Evolutionary conservation across 1,284 basidiomycete genomes (phyloP).

Genomic region (Leccinum huronense): DNA sequence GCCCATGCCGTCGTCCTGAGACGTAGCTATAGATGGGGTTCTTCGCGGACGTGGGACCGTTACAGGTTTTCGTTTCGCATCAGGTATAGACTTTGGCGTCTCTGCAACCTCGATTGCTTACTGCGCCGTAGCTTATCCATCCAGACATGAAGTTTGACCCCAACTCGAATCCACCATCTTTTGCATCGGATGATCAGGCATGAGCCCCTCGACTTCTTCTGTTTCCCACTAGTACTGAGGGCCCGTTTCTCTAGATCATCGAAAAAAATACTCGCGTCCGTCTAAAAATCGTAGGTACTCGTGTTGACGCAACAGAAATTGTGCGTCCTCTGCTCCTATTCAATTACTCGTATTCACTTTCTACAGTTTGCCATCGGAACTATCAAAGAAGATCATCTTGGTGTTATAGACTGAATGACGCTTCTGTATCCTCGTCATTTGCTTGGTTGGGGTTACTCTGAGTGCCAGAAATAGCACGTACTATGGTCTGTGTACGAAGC

Average conservation of each 20-base stretch:
- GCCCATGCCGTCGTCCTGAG: slow-evolving; percentile 4
- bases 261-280: slow-evolving; percentile 92
- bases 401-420: slow-evolving; percentile 63
- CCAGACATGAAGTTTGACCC: slow-evolving; percentile 92
- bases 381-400: slow-evolving; percentile 93
- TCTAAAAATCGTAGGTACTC: slow-evolving; percentile 94
- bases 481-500: not conserved
- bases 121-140: slow-evolving; percentile 72
- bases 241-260: slow-evolving; percentile 59
- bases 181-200: slow-evolving; percentile 86
- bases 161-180: slow-evolving; percentile 89
- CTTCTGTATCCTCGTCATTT: not conserved
- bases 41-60: slow-evolving; percentile 93
- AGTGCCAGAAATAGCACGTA: not conserved
- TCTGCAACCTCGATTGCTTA: slow-evolving; percentile 19
- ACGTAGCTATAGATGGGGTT: slow-evolving; percentile 81
- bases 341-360: slow-evolving; percentile 2
- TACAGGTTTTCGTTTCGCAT: slow-evolving; percentile 90
- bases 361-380: slow-evolving; percentile 86
- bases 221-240: not conserved
- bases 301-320: slow-evolving; percentile 97
- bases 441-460: too few species aligned
- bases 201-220: slow-evolving; percentile 11
- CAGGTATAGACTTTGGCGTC: slow-evolving; percentile 61
- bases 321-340: slow-evolving; percentile 47